phyloP scores from a whole-genome alignment of 2,329 filamentous ascomycete species.

The Aureobasidium melanogenum region DNA sequence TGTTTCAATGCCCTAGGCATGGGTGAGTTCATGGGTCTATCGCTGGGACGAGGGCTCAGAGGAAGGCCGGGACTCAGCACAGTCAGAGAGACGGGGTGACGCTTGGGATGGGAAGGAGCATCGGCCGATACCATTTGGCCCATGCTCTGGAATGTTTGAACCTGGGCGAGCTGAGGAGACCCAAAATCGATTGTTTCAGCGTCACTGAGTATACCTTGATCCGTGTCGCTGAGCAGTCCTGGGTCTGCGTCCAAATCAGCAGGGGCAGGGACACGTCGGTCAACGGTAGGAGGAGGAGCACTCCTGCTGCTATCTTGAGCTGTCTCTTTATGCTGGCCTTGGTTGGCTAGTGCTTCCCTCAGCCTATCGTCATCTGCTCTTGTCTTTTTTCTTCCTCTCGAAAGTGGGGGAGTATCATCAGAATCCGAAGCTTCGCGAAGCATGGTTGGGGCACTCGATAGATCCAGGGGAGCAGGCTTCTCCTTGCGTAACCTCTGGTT shows the following conservation, averaged over 20 bases:
- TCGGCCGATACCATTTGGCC: conserved; percentile 10
- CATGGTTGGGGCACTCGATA: conserved; percentile 34
- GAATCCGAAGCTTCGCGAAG: conserved; percentile 4
- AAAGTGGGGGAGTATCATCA: neutral
- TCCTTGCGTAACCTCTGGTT: conserved; percentile 54
- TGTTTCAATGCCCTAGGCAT: conserved; percentile 49
- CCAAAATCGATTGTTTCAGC: conserved; percentile 10
- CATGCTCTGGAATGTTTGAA: conserved; percentile 16
- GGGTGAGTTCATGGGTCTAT: conserved; percentile 52
- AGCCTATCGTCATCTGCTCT: conserved; percentile 79
- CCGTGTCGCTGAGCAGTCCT: conserved; percentile 2
- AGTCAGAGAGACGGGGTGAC: conserved; percentile 2
- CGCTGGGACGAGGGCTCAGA: conserved; percentile 51
- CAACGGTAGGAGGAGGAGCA: conserved; percentile 21
- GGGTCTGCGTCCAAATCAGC: neutral
- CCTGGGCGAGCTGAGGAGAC: conserved; percentile 14
- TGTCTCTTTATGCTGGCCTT: conserved; percentile 51
- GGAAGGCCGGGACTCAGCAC: conserved; percentile 55
- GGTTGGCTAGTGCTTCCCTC: conserved; percentile 54
- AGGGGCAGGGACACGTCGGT: neutral
- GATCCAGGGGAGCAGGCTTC: conserved; percentile 74
- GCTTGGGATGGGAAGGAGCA: conserved; percentile 3
- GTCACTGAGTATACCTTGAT: neutral
- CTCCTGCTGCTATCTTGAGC: conserved; percentile 58
- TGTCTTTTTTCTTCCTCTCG: conserved; percentile 67